A percentile compares a stretch with the other conserved stretches of the same genome.
Conservation (phyloP, 164 flowering plant genomes). For the Dillenia turbinata region DNA sequence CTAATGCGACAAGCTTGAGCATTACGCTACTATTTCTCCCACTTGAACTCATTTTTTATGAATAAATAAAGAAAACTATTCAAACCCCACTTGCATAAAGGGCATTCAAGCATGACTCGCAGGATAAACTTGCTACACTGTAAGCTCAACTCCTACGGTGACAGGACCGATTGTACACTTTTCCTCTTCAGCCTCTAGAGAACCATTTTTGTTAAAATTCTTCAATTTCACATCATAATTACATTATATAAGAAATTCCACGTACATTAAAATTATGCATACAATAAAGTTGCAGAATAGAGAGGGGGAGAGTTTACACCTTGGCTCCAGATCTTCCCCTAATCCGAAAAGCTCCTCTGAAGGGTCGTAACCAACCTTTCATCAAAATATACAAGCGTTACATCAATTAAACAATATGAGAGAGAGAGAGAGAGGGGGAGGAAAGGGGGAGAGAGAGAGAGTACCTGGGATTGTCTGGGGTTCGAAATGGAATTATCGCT, state of each 20-base stretch:
- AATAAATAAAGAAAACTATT: too few relatives aligned
- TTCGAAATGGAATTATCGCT: slow-evolving; percentile 22
- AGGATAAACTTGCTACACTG: too few relatives aligned
- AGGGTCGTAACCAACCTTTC: slow-evolving; percentile 65
- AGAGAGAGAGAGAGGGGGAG: background rate
- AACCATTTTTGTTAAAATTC: too few relatives aligned
- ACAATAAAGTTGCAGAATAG: background rate
- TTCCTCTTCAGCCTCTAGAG: too few relatives aligned
- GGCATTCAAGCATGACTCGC: too few relatives aligned
- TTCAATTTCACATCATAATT: background rate
- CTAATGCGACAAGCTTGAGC: too few relatives aligned
- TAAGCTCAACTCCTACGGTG: too few relatives aligned
- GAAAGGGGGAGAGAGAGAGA: background rate
- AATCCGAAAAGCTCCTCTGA: slow-evolving; percentile 71
- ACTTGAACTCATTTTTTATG: too few relatives aligned
- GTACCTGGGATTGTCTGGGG: slow-evolving; percentile 28
- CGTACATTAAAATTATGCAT: too few relatives aligned
- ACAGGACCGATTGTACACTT: too few relatives aligned
- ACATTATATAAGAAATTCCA: background rate
- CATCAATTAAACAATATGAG: background rate
- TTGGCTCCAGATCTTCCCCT: slow-evolving; percentile 41
- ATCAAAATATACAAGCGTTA: slow-evolving; percentile 5
- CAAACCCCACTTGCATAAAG: too few relatives aligned
- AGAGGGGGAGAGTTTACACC: slow-evolving; percentile 27
- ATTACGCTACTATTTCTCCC: too few relatives aligned